A percentile compares a stretch with the other conserved stretches of the same genome.
These are phyloP conservation scores for Ascoidea asiatica DNA, from an alignment of 805 yeast genomes.

Conservation along the genomic window DNA sequence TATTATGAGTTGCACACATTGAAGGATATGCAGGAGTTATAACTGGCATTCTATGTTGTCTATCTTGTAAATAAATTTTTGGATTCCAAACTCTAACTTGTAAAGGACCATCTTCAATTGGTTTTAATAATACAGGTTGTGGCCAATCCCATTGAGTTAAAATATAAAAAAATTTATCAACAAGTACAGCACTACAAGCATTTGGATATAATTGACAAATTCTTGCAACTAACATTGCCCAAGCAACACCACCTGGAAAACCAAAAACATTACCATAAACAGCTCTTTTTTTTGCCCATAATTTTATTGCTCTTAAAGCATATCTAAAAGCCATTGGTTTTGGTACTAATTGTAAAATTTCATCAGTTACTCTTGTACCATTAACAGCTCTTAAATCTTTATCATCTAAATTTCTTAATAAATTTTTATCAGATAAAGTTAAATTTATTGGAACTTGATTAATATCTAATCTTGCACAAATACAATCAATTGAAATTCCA, in stretches of 20 bases:
- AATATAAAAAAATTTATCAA: conserved; percentile 81
- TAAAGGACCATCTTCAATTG: conserved; percentile 92
- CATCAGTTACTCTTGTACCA: conserved; percentile 97
- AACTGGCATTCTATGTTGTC: conserved; percentile 91
- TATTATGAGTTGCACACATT: conserved; percentile 98
- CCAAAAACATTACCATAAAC: conserved; percentile 92
- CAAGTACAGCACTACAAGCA: conserved; percentile 84
- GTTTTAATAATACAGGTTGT: conserved; percentile 86
- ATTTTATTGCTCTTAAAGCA: conserved; percentile 81
- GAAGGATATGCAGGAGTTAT: conserved; percentile 98
- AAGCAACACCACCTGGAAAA: conserved; percentile 98
- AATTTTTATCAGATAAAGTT: conserved; percentile 71
- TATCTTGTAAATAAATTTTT: conserved; percentile 73
- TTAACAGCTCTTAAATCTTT: conserved; percentile 80
- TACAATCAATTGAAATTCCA: conserved; percentile 88
- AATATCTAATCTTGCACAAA: conserved; percentile 71
- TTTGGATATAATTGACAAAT: conserved; percentile 95
- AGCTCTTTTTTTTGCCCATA: conserved; percentile 96
- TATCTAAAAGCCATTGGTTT: conserved; percentile 86
- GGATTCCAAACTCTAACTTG: conserved; percentile 98
- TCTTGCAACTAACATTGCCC: conserved; percentile 99
- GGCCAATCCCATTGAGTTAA: conserved; percentile 95
- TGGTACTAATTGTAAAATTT: conserved; percentile 79
- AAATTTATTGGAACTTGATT: conserved; percentile 71
- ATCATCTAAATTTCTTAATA: conserved; percentile 80